phyloP scores from a whole-genome alignment of 2,329 filamentous ascomycete species.

The Nemania bipapillata region DNA sequence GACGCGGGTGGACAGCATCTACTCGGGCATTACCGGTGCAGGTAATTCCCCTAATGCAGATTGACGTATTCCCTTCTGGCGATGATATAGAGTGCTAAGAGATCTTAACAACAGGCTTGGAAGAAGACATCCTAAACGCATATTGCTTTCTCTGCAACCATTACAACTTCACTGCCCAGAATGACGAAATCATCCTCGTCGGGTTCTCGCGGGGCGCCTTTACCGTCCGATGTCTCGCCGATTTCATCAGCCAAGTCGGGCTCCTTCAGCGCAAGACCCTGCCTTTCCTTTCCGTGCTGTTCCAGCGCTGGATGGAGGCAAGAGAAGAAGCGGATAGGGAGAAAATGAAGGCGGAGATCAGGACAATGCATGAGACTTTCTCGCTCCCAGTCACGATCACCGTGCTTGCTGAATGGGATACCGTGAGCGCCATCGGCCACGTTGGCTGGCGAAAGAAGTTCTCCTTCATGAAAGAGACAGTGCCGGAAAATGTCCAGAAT shows the following conservation, averaged over 20 bases:
- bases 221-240: slow-evolving; percentile 53
- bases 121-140: slow-evolving; percentile 32
- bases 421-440: slow-evolving; percentile 25
- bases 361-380: slow-evolving; percentile 14
- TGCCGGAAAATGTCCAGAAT: slow-evolving; percentile 24
- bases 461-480: slow-evolving; percentile 20
- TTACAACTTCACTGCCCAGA: slow-evolving; percentile 29
- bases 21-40: slow-evolving; percentile 28
- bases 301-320: slow-evolving; percentile 25
- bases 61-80: neutral
- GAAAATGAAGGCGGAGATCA: slow-evolving; percentile 20
- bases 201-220: slow-evolving; percentile 57
- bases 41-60: slow-evolving; percentile 6
- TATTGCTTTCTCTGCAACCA: slow-evolving; percentile 39
- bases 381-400: slow-evolving; percentile 25
- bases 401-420: slow-evolving; percentile 30
- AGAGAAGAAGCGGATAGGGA: slow-evolving; percentile 17
- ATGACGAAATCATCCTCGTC: slow-evolving; percentile 53
- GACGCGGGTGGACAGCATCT: slow-evolving; percentile 20
- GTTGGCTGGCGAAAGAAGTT: slow-evolving; percentile 23
- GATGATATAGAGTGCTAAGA: neutral
- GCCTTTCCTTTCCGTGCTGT: slow-evolving; percentile 22
- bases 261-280: slow-evolving; percentile 27
- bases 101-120: slow-evolving; percentile 5
- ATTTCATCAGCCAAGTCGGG: slow-evolving; percentile 46